Evolutionary conservation across 345 rosid genomes (phyloP), one percentile per base, ranked within the genome.

Genomic region (Angophora floribunda): DNA sequence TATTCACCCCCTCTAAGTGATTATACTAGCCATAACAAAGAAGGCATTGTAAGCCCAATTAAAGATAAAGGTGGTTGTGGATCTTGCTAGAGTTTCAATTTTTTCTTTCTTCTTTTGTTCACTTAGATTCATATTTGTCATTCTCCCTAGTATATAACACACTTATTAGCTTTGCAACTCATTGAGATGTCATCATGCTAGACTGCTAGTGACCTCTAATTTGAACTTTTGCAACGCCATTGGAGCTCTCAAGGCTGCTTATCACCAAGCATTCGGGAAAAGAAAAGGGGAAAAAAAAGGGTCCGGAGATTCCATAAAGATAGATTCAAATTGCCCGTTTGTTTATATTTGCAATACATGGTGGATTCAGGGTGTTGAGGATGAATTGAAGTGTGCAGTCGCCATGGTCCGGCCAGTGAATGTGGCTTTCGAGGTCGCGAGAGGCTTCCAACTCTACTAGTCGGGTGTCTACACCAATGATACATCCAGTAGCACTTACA

Each of bases 41-140:
- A 65, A 3, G 99, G 98, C 87, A 96, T 98, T 41, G 99, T 98
- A 30, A 96, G 99, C 91, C 97, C 97, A 0, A 96, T 98, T 50
- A 98, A 98, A 92, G 85, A 98, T 88, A 98, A 98, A 88, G 97
- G 99, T 55, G 90, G 86, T 41, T 98, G 99, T 90, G 98, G 99
- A 88, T 94, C 99, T 90, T 98, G 99, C 96, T 98, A 99, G 99
- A 97, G 99, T 70, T 98, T 98, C 97, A 97, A 99, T 98, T 97
- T 87, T 53, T 65, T 51, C 86, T 13, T 13, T 51, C 1, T 30
- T 32, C 7, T 13, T 6, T 6, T 51, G 16, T 36, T 49, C 82
- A 7, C 59, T 55, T 52, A 1, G 28, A 30, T 30, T n/a, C 26
- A 17, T 59, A 36, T 1, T 53, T 19, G 49, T 41, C 11, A 15